These are phyloP conservation scores for Pleurostoma richardsiae DNA, from an alignment of 2,329 filamentous ascomycete species.

Conservation along the genomic window DNA sequence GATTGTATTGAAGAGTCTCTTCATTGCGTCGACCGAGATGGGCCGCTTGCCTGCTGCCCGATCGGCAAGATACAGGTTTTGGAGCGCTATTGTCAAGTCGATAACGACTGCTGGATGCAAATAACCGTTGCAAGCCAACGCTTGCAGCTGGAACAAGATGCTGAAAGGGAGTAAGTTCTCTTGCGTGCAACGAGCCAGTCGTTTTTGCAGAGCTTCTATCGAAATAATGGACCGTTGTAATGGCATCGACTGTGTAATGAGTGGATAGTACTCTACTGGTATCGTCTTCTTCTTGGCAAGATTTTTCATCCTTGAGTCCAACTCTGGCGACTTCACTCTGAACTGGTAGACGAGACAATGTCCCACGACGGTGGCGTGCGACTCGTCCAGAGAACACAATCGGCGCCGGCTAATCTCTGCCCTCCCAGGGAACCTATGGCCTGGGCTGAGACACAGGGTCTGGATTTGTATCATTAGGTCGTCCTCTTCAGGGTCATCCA, in stretches of 20 bases:
- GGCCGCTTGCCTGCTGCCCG: slow-evolving; percentile 21
- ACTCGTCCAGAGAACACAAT: slow-evolving; percentile 16
- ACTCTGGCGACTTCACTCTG: slow-evolving; percentile 14
- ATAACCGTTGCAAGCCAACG: slow-evolving; percentile 57
- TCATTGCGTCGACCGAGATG: slow-evolving; percentile 49
- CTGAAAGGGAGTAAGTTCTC: slow-evolving; percentile 39
- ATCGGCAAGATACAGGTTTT: slow-evolving; percentile 17
- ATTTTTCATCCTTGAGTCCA: slow-evolving; percentile 20
- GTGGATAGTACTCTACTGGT: slow-evolving; percentile 14
- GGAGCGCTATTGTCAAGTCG: slow-evolving; percentile 38
- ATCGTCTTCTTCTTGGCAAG: slow-evolving; percentile 19
- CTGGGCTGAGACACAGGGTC: no score
- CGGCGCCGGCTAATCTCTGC: slow-evolving; percentile 16
- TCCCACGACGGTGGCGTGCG: slow-evolving; percentile 27
- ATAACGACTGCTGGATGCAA: slow-evolving; percentile 50
- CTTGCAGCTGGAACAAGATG: slow-evolving; percentile 58
- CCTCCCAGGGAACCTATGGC: no score
- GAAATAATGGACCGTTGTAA: slow-evolving; percentile 5
- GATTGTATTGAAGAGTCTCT: slow-evolving; percentile 45
- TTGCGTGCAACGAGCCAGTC: slow-evolving; percentile 17
- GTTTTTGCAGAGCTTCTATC: slow-evolving; percentile 25
- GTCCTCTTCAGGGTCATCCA: not conserved
- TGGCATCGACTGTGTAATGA: not conserved
- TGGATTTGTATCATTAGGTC: no score
- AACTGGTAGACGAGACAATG: slow-evolving; percentile 42